phyloP scores from a whole-genome alignment of 495 filamentous ascomycete genomes.

The Parathielavia appendiculata region DNA sequence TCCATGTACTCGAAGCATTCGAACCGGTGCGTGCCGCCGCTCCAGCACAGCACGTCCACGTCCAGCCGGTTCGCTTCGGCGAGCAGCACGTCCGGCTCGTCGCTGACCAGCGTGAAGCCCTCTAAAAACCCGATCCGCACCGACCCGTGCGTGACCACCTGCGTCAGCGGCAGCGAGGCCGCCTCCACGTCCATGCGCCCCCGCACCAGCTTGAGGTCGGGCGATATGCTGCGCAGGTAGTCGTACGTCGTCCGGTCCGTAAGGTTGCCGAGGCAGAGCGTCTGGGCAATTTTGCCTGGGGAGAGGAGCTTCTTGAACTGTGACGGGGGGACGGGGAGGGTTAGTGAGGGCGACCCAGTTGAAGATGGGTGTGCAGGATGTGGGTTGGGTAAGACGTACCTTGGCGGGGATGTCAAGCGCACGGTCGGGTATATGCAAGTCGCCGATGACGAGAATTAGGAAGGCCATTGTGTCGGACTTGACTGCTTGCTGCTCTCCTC shows the following conservation, averaged over 20 bases:
- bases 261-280: slow-evolving; percentile 93
- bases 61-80: slow-evolving; percentile 95
- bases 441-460: slow-evolving; percentile 81
- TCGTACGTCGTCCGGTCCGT: slow-evolving; percentile 93
- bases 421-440: slow-evolving; percentile 96
- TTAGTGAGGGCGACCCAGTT: neutral
- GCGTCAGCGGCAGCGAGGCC: slow-evolving; percentile 80
- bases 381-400: slow-evolving; percentile 44
- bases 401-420: slow-evolving; percentile 86
- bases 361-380: too few relatives aligned
- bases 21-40: slow-evolving; percentile 89
- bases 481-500: neutral
- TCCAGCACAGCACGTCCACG: slow-evolving; percentile 91
- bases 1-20: slow-evolving; percentile 99
- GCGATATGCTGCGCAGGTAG: slow-evolving; percentile 84
- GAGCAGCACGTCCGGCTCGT: slow-evolving; percentile 83
- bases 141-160: slow-evolving; percentile 90
- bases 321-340: neutral
- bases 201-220: slow-evolving; percentile 92
- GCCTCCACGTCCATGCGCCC: slow-evolving; percentile 93
- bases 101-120: slow-evolving; percentile 90
- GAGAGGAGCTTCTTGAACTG: slow-evolving; percentile 98
- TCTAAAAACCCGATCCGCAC: slow-evolving; percentile 95
- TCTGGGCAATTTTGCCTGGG: slow-evolving; percentile 96
- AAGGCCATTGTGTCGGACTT: slow-evolving; percentile 38